Evolutionary conservation across 106 monocot genomes (phyloP).

Genomic region (Triglochin maritima): DNA sequence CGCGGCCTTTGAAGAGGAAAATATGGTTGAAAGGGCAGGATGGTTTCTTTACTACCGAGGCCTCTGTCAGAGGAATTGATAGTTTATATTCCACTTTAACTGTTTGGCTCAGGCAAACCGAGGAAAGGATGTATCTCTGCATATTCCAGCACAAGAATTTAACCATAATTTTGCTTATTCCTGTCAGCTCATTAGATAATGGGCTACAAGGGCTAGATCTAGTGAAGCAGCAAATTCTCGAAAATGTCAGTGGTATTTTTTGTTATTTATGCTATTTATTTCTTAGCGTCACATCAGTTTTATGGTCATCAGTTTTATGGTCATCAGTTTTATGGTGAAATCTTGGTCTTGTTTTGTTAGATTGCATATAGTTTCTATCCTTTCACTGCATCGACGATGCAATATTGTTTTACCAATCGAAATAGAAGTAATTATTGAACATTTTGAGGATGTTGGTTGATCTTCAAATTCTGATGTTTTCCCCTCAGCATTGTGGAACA

Average conservation of each 20-base stretch:
- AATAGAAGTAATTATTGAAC: too few species aligned
- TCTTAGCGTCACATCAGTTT: too few species aligned
- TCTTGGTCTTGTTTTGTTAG: too few species aligned
- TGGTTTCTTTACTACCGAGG: slow-evolving; percentile 65
- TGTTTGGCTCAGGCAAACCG: slow-evolving; percentile 50
- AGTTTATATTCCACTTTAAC: slow-evolving; percentile 27
- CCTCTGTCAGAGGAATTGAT: slow-evolving; percentile 37
- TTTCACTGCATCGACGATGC: too few species aligned
- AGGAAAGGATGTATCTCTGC: slow-evolving; percentile 56
- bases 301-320: too few species aligned
- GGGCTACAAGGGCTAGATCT: slow-evolving; percentile 46
- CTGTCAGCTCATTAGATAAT: slow-evolving; percentile 51
- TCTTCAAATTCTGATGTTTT: too few species aligned
- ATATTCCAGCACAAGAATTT: slow-evolving; percentile 70
- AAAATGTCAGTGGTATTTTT: slow-evolving; percentile 58
- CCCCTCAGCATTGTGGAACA: too few species aligned
- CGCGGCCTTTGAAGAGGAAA: slow-evolving; percentile 62
- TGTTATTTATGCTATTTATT: background rate
- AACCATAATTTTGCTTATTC: slow-evolving; percentile 75
- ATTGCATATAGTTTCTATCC: too few species aligned
- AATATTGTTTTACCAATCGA: too few species aligned
- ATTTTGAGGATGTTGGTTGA: too few species aligned
- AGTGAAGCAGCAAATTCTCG: slow-evolving; percentile 65
- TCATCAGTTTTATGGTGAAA: too few species aligned
- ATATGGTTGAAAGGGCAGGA: slow-evolving; percentile 86